Base-by-base conservation (phyloP, 352 stramenopile genomes). In the Globisporangium cystogenes region DNA sequence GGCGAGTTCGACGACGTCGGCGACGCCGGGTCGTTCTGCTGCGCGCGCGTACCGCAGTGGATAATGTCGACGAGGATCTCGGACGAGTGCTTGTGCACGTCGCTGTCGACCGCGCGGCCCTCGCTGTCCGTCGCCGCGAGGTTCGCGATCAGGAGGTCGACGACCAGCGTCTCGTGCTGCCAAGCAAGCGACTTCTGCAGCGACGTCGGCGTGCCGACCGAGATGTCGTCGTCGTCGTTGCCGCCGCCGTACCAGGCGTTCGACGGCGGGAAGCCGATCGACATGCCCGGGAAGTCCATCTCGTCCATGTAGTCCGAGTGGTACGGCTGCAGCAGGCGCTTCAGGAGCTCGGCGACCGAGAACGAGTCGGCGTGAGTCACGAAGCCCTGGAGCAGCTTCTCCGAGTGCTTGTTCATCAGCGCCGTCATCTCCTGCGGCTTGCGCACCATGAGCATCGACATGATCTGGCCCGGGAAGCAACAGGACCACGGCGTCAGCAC, bases 361-460 rank as follows among this genome's bases (percentile, higher is more conserved):
- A 90, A 94, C 59, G 74, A 90, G 29, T 84, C 68, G 11, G 71
- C 51, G 51, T 94, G 84, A 5, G 57, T 58, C 3, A 87, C 65
- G 48, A 94, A 94, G 7, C 67, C 77, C 15, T 76, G 54, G 3
- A 94, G 59, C 49, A 94, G 59, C 60, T 74, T 67, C 41, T 86
- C 79, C 55, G 78, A 72, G 70, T 92, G 79, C 55, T 89, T 90
- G 69, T 94, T 94, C 46, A 94, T 73, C 26, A 89, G 51, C 51
- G 64, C 60, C 40, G 83, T 94, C 81, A 94, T 92, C 56, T 92
- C 81, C 51, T 90, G 75, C 35, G 83, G 80, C 64, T 92, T 92
- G 58, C 83, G 81, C 48, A 92, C 81, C 83, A 94, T 94, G 52
- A 94, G 73, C 76, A 94, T 88, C 12, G 77, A 89, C 60, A 92